These are phyloP conservation scores for Irpex lacteus DNA, from an alignment of 1,284 basidiomycete species.

Conservation along the genomic window DNA sequence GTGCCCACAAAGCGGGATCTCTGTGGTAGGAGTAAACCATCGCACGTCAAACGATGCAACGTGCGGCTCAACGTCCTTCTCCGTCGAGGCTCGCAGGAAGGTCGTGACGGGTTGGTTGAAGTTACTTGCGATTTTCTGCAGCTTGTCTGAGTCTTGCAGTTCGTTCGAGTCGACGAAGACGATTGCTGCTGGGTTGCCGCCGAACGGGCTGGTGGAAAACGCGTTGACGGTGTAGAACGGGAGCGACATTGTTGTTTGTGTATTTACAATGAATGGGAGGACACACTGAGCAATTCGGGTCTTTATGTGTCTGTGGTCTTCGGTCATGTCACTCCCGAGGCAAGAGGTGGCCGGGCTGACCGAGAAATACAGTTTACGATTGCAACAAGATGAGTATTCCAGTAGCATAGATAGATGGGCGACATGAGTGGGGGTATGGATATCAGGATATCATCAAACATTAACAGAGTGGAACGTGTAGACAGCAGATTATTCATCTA, in stretches of 20 bases:
- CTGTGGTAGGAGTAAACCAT: conserved; percentile 35
- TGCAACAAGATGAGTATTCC: not conserved
- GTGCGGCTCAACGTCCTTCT: not conserved
- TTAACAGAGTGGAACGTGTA: too few species aligned
- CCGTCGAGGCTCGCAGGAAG: conserved; percentile 27
- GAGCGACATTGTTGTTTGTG: not conserved
- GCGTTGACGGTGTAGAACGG: conserved; percentile 41
- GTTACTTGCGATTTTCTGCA: conserved; percentile 39
- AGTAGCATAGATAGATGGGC: not conserved
- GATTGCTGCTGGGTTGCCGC: conserved; percentile 54
- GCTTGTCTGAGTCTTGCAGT: not conserved
- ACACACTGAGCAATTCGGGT: too few species aligned
- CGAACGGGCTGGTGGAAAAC: conserved; percentile 36
- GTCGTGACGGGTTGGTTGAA: conserved; percentile 47
- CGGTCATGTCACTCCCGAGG: not conserved
- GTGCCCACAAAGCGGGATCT: conserved; percentile 48
- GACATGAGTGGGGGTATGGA: not conserved
- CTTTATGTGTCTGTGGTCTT: not conserved
- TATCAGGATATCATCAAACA: not conserved
- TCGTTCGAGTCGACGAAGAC: conserved; percentile 32
- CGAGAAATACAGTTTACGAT: too few species aligned
- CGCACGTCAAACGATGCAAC: conserved; percentile 33
- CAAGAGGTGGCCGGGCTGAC: not conserved
- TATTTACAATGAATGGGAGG: not conserved
- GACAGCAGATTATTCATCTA: not conserved